These are phyloP conservation scores for Herpotrichia juniperi DNA, from an alignment of 2,329 filamentous ascomycete genomes.

Conservation along the genomic window DNA sequence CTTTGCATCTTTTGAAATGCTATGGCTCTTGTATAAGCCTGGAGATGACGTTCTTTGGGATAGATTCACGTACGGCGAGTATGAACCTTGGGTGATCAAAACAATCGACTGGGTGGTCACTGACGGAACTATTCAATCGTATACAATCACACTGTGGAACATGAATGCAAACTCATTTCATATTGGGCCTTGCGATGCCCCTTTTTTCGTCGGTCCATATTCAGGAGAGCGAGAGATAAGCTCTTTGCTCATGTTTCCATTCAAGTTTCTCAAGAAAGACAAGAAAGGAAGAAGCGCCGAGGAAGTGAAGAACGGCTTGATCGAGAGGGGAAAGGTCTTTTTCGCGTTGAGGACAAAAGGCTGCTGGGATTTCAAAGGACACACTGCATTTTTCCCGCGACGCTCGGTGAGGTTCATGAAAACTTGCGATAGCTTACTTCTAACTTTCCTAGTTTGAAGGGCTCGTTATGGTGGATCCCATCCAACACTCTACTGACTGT, in stretches of 20 bases:
- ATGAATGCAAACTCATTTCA: slow-evolving; percentile 12
- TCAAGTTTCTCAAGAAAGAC: slow-evolving; percentile 14
- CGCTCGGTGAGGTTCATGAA: slow-evolving; percentile 3
- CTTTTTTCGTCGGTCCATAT: slow-evolving; percentile 11
- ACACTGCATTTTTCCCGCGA: slow-evolving; percentile 9
- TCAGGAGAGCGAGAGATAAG: slow-evolving; percentile 20
- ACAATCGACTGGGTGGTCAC: slow-evolving; percentile 2
- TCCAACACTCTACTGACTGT: slow-evolving; percentile 5
- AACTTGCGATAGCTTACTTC: neutral
- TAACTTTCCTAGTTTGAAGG: slow-evolving; percentile 8
- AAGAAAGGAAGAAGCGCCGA: slow-evolving; percentile 8
- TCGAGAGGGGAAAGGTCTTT: slow-evolving; percentile 16
- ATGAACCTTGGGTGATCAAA: slow-evolving; percentile 13
- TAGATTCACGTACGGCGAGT: neutral
- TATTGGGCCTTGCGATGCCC: slow-evolving; percentile 8
- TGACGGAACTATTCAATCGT: slow-evolving; percentile 4
- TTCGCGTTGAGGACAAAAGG: slow-evolving; percentile 6
- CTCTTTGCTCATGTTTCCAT: slow-evolving; percentile 17
- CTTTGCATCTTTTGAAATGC: slow-evolving; percentile 9
- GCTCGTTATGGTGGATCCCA: slow-evolving; percentile 16
- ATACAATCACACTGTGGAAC: slow-evolving; percentile 13
- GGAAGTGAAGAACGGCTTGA: slow-evolving; percentile 12
- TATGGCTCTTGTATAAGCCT: slow-evolving; percentile 16
- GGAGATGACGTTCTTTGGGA: slow-evolving; percentile 18
- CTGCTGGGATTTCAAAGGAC: slow-evolving; percentile 14